Conservation (phyloP, 345 rosid genomes). For the Cardamine chenopodiifolia region DNA sequence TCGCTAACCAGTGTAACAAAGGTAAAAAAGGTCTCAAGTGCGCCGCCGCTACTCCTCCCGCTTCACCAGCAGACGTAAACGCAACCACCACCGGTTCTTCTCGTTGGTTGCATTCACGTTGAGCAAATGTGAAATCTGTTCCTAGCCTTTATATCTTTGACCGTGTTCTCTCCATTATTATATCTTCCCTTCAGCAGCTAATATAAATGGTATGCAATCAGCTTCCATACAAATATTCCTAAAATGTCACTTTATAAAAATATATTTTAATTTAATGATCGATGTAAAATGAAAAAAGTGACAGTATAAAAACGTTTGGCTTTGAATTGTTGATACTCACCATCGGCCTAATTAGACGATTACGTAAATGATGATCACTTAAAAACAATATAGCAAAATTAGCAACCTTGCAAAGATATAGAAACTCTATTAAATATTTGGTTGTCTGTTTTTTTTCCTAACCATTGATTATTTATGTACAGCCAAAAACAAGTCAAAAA, state of each 20-base stretch:
- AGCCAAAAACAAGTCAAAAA: background rate
- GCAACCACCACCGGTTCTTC: constrained; percentile 25
- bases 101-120: background rate
- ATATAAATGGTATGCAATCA: background rate
- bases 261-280: background rate
- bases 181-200: background rate
- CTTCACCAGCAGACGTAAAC: too few species aligned
- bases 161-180: background rate
- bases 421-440: background rate
- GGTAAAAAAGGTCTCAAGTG: constrained; percentile 54
- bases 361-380: background rate
- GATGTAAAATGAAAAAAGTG: background rate
- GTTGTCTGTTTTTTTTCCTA: background rate
- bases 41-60: constrained; percentile 38
- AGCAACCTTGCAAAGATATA: background rate
- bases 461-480: background rate
- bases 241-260: background rate
- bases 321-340: background rate
- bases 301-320: background rate
- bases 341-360: background rate
- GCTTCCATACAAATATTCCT: background rate
- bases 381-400: background rate
- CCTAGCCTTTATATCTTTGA: background rate
- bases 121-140: too few species aligned
- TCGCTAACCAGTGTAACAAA: constrained; percentile 55